Evolutionary conservation across 2,329 filamentous ascomycete species (phyloP), one percentile per base, ranked within the genome.

Genomic region (Shiraia sp.): DNA sequence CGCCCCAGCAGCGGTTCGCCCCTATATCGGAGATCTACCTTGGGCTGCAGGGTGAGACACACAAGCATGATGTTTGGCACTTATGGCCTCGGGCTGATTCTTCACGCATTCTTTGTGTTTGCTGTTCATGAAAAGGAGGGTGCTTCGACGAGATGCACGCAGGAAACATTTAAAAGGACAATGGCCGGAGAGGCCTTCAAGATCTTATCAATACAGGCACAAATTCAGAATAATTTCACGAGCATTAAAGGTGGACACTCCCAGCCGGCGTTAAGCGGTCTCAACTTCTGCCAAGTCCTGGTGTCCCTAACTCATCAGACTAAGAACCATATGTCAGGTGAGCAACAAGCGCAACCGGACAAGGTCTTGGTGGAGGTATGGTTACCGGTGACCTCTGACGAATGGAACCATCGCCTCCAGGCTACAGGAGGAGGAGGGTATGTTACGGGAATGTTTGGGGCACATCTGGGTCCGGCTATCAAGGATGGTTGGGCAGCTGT

Each of bases 391-490:
- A 42, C 38, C 2, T 25, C 24, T 2, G 44, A 60, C 0, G 45
- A 52, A 4, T 69, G 64, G 66, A 70, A 68, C 27, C 58, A 56
- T 8, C 57, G 66, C 2, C 59, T 65, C 7, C 59, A 65, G 40
- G 63, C 58, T 6, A 59, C 57, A 2, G 66, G 66, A 19, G 66
- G 66, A 10, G 58, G 43, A 6, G 66, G 58, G 2, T 64, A 48
- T 31, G 49, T 51, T 3, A 65, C 59, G 1, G 66, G 65, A 7
- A 47, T 64, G 45, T 57, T 61, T 34, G 57, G 59, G 15, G 30
- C 33, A 1, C 29, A 44, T 2, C 48, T 68, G 23, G 61, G 55
- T 9, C 45, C 41, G 13, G 63, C 65, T n/a, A 33, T 69, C 7
- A 29, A 30, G 10, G 23, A 51, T 24, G 63, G 63, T 9, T 69